Percentiles rank a stretch among this genome's conserved stretches.
These are phyloP conservation scores for Zasmidium cellare DNA, from an alignment of 2,329 filamentous ascomycete species.

Conservation along the genomic window DNA sequence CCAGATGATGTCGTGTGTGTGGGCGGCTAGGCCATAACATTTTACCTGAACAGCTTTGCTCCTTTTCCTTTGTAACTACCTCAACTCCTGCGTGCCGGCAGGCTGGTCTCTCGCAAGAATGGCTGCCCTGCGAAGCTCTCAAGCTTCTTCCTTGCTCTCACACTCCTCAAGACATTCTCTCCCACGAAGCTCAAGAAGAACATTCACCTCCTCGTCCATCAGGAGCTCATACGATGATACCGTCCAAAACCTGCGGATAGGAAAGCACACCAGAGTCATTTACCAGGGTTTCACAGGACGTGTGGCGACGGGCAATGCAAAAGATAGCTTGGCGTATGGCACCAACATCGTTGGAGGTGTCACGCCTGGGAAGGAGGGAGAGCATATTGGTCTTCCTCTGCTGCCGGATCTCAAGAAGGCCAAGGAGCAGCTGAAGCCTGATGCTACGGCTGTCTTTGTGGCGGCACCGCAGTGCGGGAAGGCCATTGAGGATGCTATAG, in stretches of 20 bases:
- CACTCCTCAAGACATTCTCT: slow-evolving; percentile 13
- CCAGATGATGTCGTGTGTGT: slow-evolving; percentile 9
- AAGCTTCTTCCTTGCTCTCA: slow-evolving; percentile 18
- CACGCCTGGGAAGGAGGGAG: slow-evolving; percentile 67
- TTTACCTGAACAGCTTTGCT: not conserved
- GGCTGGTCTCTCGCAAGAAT: slow-evolving; percentile 10
- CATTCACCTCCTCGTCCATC: slow-evolving; percentile 30
- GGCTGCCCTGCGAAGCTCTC: slow-evolving; percentile 23
- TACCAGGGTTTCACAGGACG: slow-evolving; percentile 72
- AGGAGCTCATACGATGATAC: slow-evolving; percentile 59
- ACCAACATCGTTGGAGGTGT: slow-evolving; percentile 80
- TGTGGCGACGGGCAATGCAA: slow-evolving; percentile 72
- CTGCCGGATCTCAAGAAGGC: slow-evolving; percentile 68
- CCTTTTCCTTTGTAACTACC: not conserved
- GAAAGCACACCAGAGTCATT: slow-evolving; percentile 64
- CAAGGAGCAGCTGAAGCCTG: slow-evolving; percentile 68
- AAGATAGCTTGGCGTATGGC: slow-evolving; percentile 74
- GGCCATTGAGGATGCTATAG: slow-evolving; percentile 78
- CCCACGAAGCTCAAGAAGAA: slow-evolving; percentile 11
- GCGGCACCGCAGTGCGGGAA: slow-evolving; percentile 70
- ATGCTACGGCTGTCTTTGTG: slow-evolving; percentile 79
- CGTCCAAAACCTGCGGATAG: slow-evolving; percentile 66
- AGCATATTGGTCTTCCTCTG: slow-evolving; percentile 72
- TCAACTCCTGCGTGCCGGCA: not conserved
- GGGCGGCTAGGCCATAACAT: not conserved